Percentiles rank a stretch among this genome's conserved stretches.
Conservation (phyloP, 805 yeast species). For the Candida awuae region DNA sequence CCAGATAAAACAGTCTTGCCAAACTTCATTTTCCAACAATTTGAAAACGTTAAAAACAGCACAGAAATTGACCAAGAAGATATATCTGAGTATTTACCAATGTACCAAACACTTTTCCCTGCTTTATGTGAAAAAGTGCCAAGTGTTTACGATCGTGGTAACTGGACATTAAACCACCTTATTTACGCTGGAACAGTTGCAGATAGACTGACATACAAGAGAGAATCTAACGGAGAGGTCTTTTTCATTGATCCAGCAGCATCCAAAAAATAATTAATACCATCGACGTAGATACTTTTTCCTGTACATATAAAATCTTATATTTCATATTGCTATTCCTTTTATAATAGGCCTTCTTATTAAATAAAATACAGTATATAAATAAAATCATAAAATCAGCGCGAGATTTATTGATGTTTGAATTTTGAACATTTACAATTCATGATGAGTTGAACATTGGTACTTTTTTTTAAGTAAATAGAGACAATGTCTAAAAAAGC, state of each 20-base stretch:
- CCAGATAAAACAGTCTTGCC: conserved; percentile 37
- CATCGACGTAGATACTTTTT: too few relatives aligned
- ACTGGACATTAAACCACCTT: conserved; percentile 40
- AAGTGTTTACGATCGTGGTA: conserved; percentile 39
- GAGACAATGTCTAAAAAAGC: conserved; percentile 5
- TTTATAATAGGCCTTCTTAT: too few relatives aligned
- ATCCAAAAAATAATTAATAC: not conserved
- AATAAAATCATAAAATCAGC: too few relatives aligned
- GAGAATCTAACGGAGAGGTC: conserved; percentile 23
- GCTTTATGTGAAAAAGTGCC: conserved; percentile 43
- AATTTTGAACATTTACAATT: too few relatives aligned
- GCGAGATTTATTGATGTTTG: too few relatives aligned
- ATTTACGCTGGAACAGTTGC: conserved; percentile 35
- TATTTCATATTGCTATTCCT: too few relatives aligned
- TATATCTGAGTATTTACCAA: conserved; percentile 42
- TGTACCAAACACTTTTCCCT: conserved; percentile 38
- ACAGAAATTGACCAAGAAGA: conserved; percentile 40
- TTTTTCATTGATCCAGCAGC: conserved; percentile 15
- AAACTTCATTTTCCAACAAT: conserved; percentile 36
- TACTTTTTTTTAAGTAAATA: too few relatives aligned
- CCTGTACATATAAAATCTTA: too few relatives aligned
- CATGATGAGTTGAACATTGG: too few relatives aligned
- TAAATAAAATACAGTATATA: too few relatives aligned
- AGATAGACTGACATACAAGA: conserved; percentile 23
- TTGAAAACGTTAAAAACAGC: conserved; percentile 27